Percentiles rank a stretch among this genome's conserved stretches.
Conservation (phyloP, 257 asterid species). For the Petunia secreta region DNA sequence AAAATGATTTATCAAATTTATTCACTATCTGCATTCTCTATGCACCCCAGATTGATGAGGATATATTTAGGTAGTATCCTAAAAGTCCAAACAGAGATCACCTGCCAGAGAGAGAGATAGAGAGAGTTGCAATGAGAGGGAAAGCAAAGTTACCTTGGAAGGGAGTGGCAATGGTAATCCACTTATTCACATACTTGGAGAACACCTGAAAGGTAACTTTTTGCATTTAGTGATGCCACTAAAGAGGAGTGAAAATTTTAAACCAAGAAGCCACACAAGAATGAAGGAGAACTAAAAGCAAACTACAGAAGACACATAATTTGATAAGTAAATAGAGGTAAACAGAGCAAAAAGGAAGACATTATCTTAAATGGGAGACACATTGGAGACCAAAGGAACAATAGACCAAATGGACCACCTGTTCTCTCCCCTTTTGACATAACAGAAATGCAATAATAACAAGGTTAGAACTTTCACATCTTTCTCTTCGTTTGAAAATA, state of each 20-base stretch:
- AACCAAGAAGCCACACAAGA: not conserved
- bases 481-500: not conserved
- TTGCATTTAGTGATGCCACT: slow-evolving; percentile 26
- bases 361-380: slow-evolving; percentile 12
- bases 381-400: not conserved
- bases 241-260: not conserved
- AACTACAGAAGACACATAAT: not conserved
- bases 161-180: slow-evolving; percentile 84
- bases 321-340: too few species aligned
- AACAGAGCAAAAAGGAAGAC: not conserved
- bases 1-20: slow-evolving; percentile 5
- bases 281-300: not conserved
- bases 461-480: not conserved
- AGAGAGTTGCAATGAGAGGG: not conserved
- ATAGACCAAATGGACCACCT: not conserved
- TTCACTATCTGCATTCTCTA: not conserved
- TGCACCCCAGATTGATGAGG: not conserved
- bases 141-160: slow-evolving; percentile 65
- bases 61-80: not conserved
- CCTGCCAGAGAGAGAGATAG: too few species aligned
- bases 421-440: slow-evolving; percentile 9
- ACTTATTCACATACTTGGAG: slow-evolving; percentile 72
- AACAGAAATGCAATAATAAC: not conserved
- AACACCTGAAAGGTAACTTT: slow-evolving; percentile 56
- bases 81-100: not conserved